Evolutionary conservation across 2,329 filamentous ascomycete genomes (phyloP).

Genomic region (Dactylellina cionopaga): DNA sequence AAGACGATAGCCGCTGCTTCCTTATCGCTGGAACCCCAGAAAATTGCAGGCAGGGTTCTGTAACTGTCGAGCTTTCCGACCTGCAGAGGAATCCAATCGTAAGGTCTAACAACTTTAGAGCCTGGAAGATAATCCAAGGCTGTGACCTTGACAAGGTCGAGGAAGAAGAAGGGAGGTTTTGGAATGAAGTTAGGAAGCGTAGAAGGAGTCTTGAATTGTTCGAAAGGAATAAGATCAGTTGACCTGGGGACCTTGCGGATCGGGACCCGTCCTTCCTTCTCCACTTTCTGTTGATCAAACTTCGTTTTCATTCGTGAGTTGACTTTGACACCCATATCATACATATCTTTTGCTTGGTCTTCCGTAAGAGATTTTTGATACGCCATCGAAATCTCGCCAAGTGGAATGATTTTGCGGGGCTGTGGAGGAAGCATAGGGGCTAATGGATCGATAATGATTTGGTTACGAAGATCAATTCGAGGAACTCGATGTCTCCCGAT

Average conservation of each 20-base stretch:
- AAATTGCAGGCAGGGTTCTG: conserved; percentile 23
- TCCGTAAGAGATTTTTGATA: conserved; percentile 14
- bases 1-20: conserved; percentile 17
- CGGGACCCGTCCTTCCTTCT: background rate
- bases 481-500: background rate
- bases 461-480: conserved; percentile 30
- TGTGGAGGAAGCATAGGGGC: conserved; percentile 12
- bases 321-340: background rate
- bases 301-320: background rate
- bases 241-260: background rate
- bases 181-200: background rate
- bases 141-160: conserved; percentile 14
- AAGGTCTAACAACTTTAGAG: conserved; percentile 5
- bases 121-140: conserved; percentile 2
- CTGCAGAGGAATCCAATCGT: conserved; percentile 25
- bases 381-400: conserved; percentile 2
- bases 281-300: background rate
- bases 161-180: conserved; percentile 19
- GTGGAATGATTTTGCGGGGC: conserved; percentile 5
- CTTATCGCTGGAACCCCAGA: conserved; percentile 26
- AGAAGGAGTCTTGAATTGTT: background rate
- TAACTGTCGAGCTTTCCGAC: conserved; percentile 1
- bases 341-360: background rate
- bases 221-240: conserved; percentile 17
- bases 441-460: conserved; percentile 20